Base-by-base conservation (phyloP, 768 basidiomycete species). In the Pleurotus sapidus region DNA sequence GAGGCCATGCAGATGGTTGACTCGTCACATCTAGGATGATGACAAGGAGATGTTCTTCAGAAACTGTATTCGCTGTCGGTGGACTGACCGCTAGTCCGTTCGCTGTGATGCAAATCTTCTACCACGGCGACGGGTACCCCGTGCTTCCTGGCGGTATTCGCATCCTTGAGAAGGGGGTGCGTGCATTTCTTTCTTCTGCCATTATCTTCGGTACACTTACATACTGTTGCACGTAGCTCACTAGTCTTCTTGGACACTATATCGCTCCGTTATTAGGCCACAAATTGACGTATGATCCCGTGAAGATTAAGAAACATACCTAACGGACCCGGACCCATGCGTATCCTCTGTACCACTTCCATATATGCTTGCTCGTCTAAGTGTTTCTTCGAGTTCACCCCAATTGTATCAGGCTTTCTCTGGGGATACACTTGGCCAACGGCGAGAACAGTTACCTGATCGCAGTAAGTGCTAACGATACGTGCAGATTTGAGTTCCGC, bases 61-160 rank as follows among this genome's bases (percentile, higher is more conserved):
- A 24, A 53, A 53, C n/a, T 25, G n/a, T 53, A 7, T 53, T 53
- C 24, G 51, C 38, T 18, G 38, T 40, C 18, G 51, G 51, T 2
- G 51, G 51, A 7, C 20, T 40, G 38, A 18, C 37, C 15, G 51
- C 51, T 25, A 53, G 38, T 40, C 51, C 51, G 14, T 53, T 53
- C 12, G 51, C 51, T 40, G 51, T 53, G 18, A 53, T 53, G 51
- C 51, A 53, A 42, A 53, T 53, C 38, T 53, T 53, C 38, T 53
- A 53, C 23, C 42, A 18, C 20, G 51, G 51, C 5, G 51, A 53
- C 42, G 51, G 51, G 9, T 39, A 39, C 42, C 51, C 51, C 9
- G 34, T 12, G 30, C 51, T 53, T 25, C 51, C 51, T n/a, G 51
- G 51, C 4, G 51, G 51, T 23, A 34, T 39, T 15, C 51, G 51